Conservation (phyloP, 2,329 filamentous ascomycete genomes). For the Diaporthe vaccinii region DNA sequence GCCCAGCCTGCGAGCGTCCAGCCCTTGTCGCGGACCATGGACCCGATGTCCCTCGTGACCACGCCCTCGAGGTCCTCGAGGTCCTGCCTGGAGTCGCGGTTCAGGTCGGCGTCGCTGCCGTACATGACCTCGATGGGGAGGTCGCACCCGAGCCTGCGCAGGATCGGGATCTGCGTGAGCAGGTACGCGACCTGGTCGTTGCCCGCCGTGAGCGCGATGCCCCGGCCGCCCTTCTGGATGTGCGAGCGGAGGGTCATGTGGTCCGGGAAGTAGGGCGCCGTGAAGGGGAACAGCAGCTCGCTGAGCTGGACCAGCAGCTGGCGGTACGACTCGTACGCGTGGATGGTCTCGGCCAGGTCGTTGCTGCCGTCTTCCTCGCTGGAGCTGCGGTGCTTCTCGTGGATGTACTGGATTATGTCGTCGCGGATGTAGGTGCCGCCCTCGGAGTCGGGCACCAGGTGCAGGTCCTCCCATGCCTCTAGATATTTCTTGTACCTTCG, state of each 20-base stretch:
- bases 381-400: slow-evolving; percentile 44
- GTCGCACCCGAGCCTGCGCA: slow-evolving; percentile 53
- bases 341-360: slow-evolving; percentile 51
- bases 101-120: slow-evolving; percentile 58
- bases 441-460: slow-evolving; percentile 48
- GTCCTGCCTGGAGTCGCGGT: slow-evolving; percentile 55
- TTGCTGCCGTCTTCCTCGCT: slow-evolving; percentile 38
- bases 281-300: slow-evolving; percentile 55
- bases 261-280: slow-evolving; percentile 57
- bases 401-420: slow-evolving; percentile 55
- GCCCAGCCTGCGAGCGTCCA: slow-evolving; percentile 61
- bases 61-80: slow-evolving; percentile 58
- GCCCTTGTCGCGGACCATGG: slow-evolving; percentile 59
- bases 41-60: slow-evolving; percentile 57
- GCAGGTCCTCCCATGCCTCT: slow-evolving; percentile 55
- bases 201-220: slow-evolving; percentile 60
- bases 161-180: slow-evolving; percentile 56
- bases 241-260: slow-evolving; percentile 59
- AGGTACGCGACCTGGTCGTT: slow-evolving; percentile 58
- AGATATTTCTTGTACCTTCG: slow-evolving; percentile 55
- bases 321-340: slow-evolving; percentile 58
- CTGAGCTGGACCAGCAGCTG: slow-evolving; percentile 55
- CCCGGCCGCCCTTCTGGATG: slow-evolving; percentile 56
- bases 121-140: slow-evolving; percentile 57
- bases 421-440: slow-evolving; percentile 55